phyloP scores from a whole-genome alignment of 495 filamentous ascomycete genomes.

The Pseudoneurospora amorphoporcata region DNA sequence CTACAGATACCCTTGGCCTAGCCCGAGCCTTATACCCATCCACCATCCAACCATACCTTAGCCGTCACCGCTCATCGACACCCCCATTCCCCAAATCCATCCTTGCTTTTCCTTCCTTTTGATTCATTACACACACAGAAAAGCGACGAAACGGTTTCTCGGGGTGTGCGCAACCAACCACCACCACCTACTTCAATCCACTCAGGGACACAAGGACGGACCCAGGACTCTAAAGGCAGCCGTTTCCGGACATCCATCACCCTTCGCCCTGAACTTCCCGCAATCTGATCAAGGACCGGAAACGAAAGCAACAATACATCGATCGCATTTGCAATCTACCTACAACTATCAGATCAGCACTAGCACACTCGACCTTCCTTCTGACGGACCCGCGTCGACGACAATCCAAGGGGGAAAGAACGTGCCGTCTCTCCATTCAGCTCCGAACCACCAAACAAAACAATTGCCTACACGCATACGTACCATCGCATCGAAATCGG shows the following conservation, averaged over 20 bases:
- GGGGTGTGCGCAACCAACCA: not conserved
- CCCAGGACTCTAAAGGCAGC: not conserved
- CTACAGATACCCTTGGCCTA: not conserved
- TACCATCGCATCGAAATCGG: not conserved
- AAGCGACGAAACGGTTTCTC: not conserved
- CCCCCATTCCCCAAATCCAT: not conserved
- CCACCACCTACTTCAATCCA: not conserved
- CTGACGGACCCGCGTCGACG: not conserved
- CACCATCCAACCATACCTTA: not conserved
- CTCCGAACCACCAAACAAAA: not conserved
- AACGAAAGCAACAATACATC: not conserved
- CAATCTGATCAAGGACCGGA: not conserved
- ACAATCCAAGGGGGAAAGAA: not conserved
- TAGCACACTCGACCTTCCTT: not conserved
- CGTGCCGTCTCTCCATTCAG: not conserved
- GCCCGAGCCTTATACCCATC: not conserved
- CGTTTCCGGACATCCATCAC: not conserved
- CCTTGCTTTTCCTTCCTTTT: not conserved
- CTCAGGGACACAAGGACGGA: not conserved
- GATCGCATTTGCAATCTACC: not conserved
- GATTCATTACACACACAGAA: not conserved
- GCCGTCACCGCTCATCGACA: not conserved
- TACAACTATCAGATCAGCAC: not conserved
- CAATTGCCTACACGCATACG: not conserved
- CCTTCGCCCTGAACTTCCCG: not conserved